phyloP scores from a whole-genome alignment of 2,329 filamentous ascomycete genomes.

The Arthrobotrys sphaeroides region DNA sequence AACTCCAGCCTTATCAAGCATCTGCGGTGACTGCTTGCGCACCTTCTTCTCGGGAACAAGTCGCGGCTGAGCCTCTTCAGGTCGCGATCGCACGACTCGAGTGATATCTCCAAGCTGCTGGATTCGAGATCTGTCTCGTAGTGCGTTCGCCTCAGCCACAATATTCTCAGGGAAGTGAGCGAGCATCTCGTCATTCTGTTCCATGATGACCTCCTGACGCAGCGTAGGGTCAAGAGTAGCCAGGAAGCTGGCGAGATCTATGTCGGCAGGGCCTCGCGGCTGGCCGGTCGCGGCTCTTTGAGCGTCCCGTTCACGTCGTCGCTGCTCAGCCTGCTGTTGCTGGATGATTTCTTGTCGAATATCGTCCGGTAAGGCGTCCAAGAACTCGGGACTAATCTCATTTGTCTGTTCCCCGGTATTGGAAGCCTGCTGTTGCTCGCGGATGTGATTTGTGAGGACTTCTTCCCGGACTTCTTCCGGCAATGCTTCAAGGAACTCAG shows the following conservation, averaged over 20 bases:
- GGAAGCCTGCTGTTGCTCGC: slow-evolving; percentile 79
- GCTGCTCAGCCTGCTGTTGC: slow-evolving; percentile 87
- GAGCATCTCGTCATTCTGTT: slow-evolving; percentile 88
- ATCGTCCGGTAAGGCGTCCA: slow-evolving; percentile 89
- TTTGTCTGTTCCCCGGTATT: slow-evolving; percentile 77
- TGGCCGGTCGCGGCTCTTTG: slow-evolving; percentile 67
- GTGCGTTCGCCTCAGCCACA: slow-evolving; percentile 81
- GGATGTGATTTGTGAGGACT: slow-evolving; percentile 89
- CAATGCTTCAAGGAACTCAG: slow-evolving; percentile 94
- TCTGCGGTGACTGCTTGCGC: slow-evolving; percentile 86
- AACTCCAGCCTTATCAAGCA: slow-evolving; percentile 94
- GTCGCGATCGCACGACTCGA: slow-evolving; percentile 57
- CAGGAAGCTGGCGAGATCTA: slow-evolving; percentile 92
- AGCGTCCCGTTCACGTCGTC: slow-evolving; percentile 84
- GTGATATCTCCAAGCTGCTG: slow-evolving; percentile 66
- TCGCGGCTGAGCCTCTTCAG: slow-evolving; percentile 64
- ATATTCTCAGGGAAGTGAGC: slow-evolving; percentile 85
- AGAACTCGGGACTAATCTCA: slow-evolving; percentile 90
- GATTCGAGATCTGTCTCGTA: slow-evolving; percentile 68
- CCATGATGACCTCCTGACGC: slow-evolving; percentile 85
- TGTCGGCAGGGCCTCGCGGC: slow-evolving; percentile 74
- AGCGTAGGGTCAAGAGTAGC: slow-evolving; percentile 84
- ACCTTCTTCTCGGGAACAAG: slow-evolving; percentile 69
- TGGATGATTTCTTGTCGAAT: slow-evolving; percentile 89
- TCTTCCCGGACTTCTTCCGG: slow-evolving; percentile 96